Evolutionary conservation across 2,329 filamentous ascomycete genomes (phyloP), one percentile per base, ranked within the genome.

Genomic region (Pseudogymnoascus sp.): DNA sequence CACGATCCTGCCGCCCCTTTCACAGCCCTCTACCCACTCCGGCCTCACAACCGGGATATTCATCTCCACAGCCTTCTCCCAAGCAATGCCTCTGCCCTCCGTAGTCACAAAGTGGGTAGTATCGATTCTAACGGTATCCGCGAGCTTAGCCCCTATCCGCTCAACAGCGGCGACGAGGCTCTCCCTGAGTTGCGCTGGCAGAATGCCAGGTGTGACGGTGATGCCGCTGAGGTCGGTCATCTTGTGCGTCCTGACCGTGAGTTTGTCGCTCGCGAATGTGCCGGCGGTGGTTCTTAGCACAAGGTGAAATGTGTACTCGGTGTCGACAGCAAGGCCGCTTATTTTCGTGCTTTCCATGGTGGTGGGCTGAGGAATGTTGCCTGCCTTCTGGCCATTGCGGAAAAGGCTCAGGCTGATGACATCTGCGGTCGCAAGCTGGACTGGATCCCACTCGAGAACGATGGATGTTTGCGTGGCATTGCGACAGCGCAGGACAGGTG

Each of bases 391-490:
- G 71, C 92, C 92, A 80, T 99, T 99, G 75, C 95, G 90, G 78
- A 95, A 98, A 62, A 99, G 83, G 65, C 90, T 92, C 62, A 99
- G 84, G 61, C 90, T 93, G 72, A 95, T 88, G 67, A 98, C 83
- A 74, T 95, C 92, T 68, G 95, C 92, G 4, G 93, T 98, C 21
- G 93, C 95, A 61, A 97, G 86, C 71, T 93, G 85, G 73, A 99
- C 90, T 36, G 93, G 92, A 68, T 98, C 95, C 95, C 95, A 99
- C 79, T 98, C 95, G 62, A 99, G 89, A 39, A 99, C 95, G 54
- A 98, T 89, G 28, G 91, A 96, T n/a, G 95, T 99, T 78, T 99
- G 95, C 0, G 95, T 99, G 63, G 93, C 93, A 82, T 98, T 99
- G 78, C 92, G 90, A 77, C 95, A 96, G 73, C 92, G 90, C 37